Evolutionary conservation across 352 stramenopile genomes (phyloP).

Genomic region (Globisporangium uncinulatum): DNA sequence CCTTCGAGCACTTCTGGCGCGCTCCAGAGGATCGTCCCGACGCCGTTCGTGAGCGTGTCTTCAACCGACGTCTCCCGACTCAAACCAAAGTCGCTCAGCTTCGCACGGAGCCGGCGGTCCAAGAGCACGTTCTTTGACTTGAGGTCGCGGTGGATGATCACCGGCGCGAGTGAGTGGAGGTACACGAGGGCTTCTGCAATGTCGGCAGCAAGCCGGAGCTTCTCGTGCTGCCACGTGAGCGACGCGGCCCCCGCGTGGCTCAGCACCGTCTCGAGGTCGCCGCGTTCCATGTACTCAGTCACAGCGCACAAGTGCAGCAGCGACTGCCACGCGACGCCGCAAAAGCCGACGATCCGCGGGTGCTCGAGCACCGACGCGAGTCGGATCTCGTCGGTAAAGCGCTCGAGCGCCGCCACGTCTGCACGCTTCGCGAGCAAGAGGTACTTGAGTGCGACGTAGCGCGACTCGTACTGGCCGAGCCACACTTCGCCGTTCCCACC

Average conservation of each 20-base stretch:
- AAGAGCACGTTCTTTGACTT: slow-evolving; percentile 31
- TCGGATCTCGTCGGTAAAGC: slow-evolving; percentile 79
- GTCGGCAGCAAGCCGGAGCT: slow-evolving; percentile 51
- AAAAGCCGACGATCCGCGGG: slow-evolving; percentile 77
- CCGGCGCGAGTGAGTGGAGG: slow-evolving; percentile 44
- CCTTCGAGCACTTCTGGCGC: slow-evolving; percentile 64
- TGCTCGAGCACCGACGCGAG: slow-evolving; percentile 74
- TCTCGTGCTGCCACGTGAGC: slow-evolving; percentile 53
- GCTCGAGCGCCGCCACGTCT: slow-evolving; percentile 53
- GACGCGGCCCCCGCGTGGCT: slow-evolving; percentile 27
- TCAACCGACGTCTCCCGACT: slow-evolving; percentile 58
- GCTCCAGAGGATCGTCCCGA: slow-evolving; percentile 72
- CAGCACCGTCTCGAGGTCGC: slow-evolving; percentile 55
- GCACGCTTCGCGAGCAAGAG: slow-evolving; percentile 55
- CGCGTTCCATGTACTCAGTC: slow-evolving; percentile 76
- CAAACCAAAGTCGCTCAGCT: slow-evolving; percentile 71
- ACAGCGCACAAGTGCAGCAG: slow-evolving; percentile 68
- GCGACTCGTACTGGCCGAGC: slow-evolving; percentile 68
- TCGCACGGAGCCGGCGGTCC: slow-evolving; percentile 50
- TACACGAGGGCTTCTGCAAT: slow-evolving; percentile 52
- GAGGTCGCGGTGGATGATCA: slow-evolving; percentile 47
- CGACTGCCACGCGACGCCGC: slow-evolving; percentile 75
- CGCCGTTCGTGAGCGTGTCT: slow-evolving; percentile 74
- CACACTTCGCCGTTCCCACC: slow-evolving; percentile 79
- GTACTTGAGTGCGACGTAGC: slow-evolving; percentile 77